A percentile compares a stretch with the other conserved stretches of the same genome.
phyloP scores from a whole-genome alignment of 495 filamentous ascomycete species.

The Collariella sp. region DNA sequence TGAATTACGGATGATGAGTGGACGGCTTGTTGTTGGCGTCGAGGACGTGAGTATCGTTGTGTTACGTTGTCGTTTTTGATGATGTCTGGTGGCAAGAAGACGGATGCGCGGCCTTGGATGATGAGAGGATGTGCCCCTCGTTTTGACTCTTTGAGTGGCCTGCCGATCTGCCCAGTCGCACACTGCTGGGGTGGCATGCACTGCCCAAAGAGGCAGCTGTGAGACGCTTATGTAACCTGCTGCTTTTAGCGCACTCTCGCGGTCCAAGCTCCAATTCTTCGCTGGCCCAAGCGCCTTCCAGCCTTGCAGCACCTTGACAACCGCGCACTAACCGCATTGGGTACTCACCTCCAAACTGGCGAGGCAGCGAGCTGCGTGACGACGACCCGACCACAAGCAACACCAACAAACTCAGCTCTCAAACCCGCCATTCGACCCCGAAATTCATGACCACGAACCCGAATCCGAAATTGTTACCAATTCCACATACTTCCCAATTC shows the following conservation, averaged over 20 bases:
- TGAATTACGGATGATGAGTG: neutral
- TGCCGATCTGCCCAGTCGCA: neutral
- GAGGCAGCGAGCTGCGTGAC: constrained; percentile 31
- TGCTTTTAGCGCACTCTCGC: constrained; percentile 7
- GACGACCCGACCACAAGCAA: constrained; percentile 16
- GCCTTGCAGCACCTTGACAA: constrained; percentile 11
- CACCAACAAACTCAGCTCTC: neutral
- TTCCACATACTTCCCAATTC: neutral
- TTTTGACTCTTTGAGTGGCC: constrained; percentile 2
- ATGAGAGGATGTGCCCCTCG: constrained; percentile 7
- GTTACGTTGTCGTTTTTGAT: neutral
- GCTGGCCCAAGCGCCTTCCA: constrained; percentile 10
- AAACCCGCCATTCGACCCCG: constrained; percentile 8
- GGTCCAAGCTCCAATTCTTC: no score
- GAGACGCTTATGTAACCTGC: constrained; percentile 11
- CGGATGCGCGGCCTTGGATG: constrained; percentile 1
- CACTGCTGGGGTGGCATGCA: neutral
- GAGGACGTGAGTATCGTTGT: neutral
- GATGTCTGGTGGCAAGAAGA: constrained; percentile 8
- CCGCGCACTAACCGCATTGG: constrained; percentile 22
- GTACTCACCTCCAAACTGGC: constrained; percentile 21
- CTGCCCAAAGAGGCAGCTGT: constrained; percentile 5
- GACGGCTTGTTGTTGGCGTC: neutral
- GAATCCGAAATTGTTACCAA: neutral
- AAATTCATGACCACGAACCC: constrained; percentile 4